phyloP scores from a whole-genome alignment of 352 stramenopile species.

The Thalassiosira mediterranea region DNA sequence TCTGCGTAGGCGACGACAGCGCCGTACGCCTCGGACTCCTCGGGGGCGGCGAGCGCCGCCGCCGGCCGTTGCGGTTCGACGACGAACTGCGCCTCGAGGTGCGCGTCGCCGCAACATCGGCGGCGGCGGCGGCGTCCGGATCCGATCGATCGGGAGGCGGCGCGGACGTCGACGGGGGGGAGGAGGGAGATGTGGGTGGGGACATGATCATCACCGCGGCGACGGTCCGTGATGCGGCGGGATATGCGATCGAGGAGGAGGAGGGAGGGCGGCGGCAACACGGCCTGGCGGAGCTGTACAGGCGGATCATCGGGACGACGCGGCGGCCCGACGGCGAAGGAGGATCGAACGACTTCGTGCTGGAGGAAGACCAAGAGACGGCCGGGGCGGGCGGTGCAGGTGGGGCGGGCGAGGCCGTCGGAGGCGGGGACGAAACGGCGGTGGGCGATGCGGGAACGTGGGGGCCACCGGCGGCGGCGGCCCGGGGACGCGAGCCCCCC shows the following conservation, averaged over 20 bases:
- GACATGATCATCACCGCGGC: background rate
- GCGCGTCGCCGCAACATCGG: background rate
- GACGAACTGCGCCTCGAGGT: slow-evolving; percentile 19
- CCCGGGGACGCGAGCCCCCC: background rate
- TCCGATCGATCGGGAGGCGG: no score
- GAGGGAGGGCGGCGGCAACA: background rate
- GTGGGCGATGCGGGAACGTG: background rate
- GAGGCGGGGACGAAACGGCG: background rate
- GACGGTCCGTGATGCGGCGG: background rate
- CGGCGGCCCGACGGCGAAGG: no score
- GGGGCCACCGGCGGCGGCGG: no score
- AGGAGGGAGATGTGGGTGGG: no score
- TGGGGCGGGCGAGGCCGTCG: no score
- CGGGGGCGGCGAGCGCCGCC: background rate
- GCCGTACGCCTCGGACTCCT: slow-evolving; percentile 1
- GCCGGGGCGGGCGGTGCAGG: background rate
- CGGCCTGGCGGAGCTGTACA: background rate
- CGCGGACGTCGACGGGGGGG: no score
- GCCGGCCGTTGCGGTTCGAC: slow-evolving; percentile 28
- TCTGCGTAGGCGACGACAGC: slow-evolving; percentile 56
- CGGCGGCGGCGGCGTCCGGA: background rate
- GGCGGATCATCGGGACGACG: background rate
- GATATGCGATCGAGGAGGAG: background rate
- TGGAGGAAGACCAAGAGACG: no score
- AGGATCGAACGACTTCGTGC: no score